A percentile compares a stretch with the other conserved stretches of the same genome.
Evolutionary conservation across 2,329 filamentous ascomycete genomes (phyloP).

Genomic region (Eutypella sp.): DNA sequence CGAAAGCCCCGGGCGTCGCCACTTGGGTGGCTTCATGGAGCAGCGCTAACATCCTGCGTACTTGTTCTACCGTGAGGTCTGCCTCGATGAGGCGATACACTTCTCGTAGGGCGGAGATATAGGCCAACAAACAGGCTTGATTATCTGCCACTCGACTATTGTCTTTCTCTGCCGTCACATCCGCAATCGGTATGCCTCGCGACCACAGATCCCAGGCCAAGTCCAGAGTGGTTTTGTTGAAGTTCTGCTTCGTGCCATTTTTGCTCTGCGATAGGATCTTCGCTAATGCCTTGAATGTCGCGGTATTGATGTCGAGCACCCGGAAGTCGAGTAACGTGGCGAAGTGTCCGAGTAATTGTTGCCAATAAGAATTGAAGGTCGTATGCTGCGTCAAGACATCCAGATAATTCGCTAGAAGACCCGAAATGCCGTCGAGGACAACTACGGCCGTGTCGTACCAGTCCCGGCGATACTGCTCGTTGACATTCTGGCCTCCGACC

Average conservation of each 20-base stretch:
- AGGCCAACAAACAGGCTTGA: slow-evolving; percentile 80
- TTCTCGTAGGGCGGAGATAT: slow-evolving; percentile 69
- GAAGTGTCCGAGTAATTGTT: slow-evolving; percentile 65
- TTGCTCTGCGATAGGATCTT: slow-evolving; percentile 54
- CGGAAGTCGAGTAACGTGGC: slow-evolving; percentile 57
- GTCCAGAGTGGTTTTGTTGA: slow-evolving; percentile 50
- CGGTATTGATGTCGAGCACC: slow-evolving; percentile 66
- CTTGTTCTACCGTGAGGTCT: slow-evolving; percentile 56
- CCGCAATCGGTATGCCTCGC: slow-evolving; percentile 53
- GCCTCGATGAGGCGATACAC: slow-evolving; percentile 70
- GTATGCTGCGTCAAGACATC: slow-evolving; percentile 62
- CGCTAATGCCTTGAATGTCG: slow-evolving; percentile 62
- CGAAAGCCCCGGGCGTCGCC: slow-evolving; percentile 63
- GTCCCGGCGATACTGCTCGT: slow-evolving; percentile 44
- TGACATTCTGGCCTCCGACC: slow-evolving; percentile 30
- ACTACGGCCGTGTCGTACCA: slow-evolving; percentile 74
- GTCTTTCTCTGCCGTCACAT: slow-evolving; percentile 30
- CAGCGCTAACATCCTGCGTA: slow-evolving; percentile 65
- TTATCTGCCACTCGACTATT: slow-evolving; percentile 56
- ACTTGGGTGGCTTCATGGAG: slow-evolving; percentile 66
- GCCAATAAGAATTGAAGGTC: slow-evolving; percentile 70
- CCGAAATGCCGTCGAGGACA: slow-evolving; percentile 67
- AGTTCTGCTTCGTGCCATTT: slow-evolving; percentile 36
- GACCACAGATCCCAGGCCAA: slow-evolving; percentile 68
- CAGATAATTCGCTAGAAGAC: slow-evolving; percentile 71